Base-by-base conservation (phyloP, 306 rosid species). In the Chamaecrista fasciculata region DNA sequence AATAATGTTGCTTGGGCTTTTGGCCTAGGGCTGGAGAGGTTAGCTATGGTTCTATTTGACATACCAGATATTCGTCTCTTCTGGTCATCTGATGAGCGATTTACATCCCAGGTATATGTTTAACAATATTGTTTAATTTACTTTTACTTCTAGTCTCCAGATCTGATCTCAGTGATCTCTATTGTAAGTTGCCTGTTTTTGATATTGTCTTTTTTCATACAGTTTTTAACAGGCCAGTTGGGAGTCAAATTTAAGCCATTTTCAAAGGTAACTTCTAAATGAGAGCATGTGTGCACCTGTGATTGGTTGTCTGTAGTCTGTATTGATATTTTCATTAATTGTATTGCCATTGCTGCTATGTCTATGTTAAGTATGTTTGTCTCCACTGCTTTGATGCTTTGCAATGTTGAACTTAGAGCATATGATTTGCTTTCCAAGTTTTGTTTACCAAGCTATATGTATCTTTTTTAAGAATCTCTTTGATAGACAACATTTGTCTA, bases 31-130 rank as follows among this genome's bases (percentile, higher is more conserved):
- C 75, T 95, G 82, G 99, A 95, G 82, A 85, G 97, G 76, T 82
- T 95, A 49, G 99, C 99, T 23, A 95, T 95, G 99, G 96, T 95
- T 83, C 86, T 95, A 51, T 95, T 95, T 87, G 96, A 89, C 73
- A 95, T 95, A 72, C 97, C 97, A 7, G 97, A 95, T 81, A 91
- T 95, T 74, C 96, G 96, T 21, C 86, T 95, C 69, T 95, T 95
- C 77, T 95, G 99, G 99, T 85, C 97, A 69, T 72, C 59, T 49
- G 99, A 95, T 57, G 91, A 95, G 77, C 82, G 99, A 61, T 95
- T 95, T 73, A 91, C 96, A 71, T 91, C 96, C 52, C 99, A 95
- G 99, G 97, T 95, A 52, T 55, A 28, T 47, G 67, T 65, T 77
- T 50, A 42, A 20, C 52, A 58, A 60, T 71, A 75, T 55, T 68